Percentiles rank a stretch among this genome's conserved stretches.
These are phyloP conservation scores for Plasmodium inui DNA, from an alignment of 169 alveolate species.

Conservation along the genomic window DNA sequence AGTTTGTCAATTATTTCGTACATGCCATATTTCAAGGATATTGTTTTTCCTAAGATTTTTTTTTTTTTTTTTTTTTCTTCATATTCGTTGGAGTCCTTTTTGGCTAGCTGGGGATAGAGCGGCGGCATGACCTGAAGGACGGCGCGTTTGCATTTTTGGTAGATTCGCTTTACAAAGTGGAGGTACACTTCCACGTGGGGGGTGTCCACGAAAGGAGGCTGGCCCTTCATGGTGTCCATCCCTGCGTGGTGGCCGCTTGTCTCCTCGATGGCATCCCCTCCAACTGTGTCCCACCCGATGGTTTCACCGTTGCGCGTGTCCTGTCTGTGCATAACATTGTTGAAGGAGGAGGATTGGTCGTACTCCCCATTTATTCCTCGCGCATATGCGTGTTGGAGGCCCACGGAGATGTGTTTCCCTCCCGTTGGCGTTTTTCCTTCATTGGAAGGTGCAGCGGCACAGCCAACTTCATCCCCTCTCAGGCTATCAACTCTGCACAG, in stretches of 20 bases:
- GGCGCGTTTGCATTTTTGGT: background rate
- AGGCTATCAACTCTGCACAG: background rate
- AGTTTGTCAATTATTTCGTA: slow-evolving; percentile 27
- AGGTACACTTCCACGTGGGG: background rate
- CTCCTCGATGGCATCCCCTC: background rate
- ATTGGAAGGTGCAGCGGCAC: background rate
- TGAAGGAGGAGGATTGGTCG: background rate
- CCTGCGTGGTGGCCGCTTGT: background rate
- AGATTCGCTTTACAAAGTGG: background rate
- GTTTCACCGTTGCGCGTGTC: background rate
- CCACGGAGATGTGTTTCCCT: background rate
- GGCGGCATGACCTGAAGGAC: background rate
- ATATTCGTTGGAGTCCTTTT: background rate
- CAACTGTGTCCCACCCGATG: background rate
- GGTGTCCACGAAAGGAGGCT: background rate
- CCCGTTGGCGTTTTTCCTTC: background rate
- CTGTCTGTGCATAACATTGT: background rate
- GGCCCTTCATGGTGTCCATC: background rate
- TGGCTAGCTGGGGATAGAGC: background rate
- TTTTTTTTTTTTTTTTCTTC: slow-evolving; percentile 36
- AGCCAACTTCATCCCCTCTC: background rate
- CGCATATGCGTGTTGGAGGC: background rate
- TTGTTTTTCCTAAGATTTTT: slow-evolving; percentile 19
- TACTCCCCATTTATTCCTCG: background rate
- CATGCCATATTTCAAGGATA: slow-evolving; percentile 26